Conservation (phyloP, 108 stramenopile genomes). For the Stephanodiscus minutulus region DNA sequence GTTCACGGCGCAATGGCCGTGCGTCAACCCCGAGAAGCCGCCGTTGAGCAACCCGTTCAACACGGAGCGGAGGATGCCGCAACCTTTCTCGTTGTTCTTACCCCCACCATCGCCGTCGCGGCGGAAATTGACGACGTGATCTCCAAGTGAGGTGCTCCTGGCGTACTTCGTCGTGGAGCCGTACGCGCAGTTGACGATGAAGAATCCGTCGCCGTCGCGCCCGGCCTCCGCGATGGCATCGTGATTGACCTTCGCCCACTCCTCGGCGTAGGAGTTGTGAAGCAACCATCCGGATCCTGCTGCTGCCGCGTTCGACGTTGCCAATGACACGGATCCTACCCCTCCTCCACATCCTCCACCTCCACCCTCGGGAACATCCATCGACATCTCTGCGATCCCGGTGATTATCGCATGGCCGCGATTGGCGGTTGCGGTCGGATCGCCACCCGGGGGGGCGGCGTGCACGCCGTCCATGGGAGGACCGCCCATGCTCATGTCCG, state of each 20-base stretch:
- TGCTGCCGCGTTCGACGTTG: too few relatives aligned
- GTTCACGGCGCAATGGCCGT: constrained; percentile 53
- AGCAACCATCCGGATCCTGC: constrained; percentile 12
- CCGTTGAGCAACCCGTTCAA: constrained; percentile 50
- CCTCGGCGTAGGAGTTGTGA: constrained; percentile 51
- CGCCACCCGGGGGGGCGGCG: neutral
- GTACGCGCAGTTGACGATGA: constrained; percentile 47
- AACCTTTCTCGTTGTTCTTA: constrained; percentile 6
- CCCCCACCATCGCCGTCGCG: constrained; percentile 22
- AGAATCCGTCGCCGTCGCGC: constrained; percentile 48
- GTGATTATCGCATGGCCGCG: neutral
- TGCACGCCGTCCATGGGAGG: constrained; percentile 42
- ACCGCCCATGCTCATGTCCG: constrained; percentile 48
- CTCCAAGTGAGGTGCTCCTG: constrained; percentile 39
- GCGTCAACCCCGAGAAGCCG: constrained; percentile 51
- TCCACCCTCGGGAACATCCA: neutral
- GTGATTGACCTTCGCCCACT: constrained; percentile 51
- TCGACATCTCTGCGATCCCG: too few relatives aligned
- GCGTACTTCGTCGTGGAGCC: constrained; percentile 40
- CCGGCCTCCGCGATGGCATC: constrained; percentile 54
- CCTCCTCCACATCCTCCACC: neutral
- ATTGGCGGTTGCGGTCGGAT: neutral
- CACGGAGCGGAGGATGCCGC: constrained; percentile 22
- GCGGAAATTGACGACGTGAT: constrained; percentile 41
- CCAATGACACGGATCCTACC: neutral